Conservation (phyloP, 2,329 filamentous ascomycete species). For the Sodiomyces alkalinus region DNA sequence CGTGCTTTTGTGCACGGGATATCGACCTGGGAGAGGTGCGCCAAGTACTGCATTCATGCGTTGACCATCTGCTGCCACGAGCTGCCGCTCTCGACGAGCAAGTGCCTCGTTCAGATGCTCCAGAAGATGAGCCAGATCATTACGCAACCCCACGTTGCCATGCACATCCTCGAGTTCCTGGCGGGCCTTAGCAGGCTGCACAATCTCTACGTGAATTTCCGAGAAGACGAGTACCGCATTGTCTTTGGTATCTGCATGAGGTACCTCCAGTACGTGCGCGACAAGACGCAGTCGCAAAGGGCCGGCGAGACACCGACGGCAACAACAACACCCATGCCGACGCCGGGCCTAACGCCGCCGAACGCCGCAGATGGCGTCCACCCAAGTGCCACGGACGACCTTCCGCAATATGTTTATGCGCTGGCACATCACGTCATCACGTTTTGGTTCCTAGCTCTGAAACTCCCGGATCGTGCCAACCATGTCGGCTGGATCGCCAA, state of each 20-base stretch:
- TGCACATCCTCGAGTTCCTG: constrained; percentile 94
- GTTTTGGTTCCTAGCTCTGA: constrained; percentile 91
- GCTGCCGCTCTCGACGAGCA: constrained; percentile 73
- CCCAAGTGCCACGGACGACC: constrained; percentile 46
- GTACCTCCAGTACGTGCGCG: constrained; percentile 78
- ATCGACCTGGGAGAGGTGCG: constrained; percentile 68
- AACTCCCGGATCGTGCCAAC: constrained; percentile 65
- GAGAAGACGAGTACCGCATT: constrained; percentile 81
- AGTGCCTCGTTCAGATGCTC: constrained; percentile 70
- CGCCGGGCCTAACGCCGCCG: too few species aligned
- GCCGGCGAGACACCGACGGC: background rate
- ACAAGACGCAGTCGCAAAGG: constrained; percentile 37
- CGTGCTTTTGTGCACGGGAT: constrained; percentile 77
- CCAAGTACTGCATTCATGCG: constrained; percentile 87
- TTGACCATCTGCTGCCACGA: constrained; percentile 92
- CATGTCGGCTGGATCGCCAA: constrained; percentile 85
- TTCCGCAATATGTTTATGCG: constrained; percentile 87
- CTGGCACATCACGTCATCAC: constrained; percentile 90
- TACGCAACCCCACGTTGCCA: constrained; percentile 77
- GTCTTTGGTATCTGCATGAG: constrained; percentile 93
- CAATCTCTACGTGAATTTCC: constrained; percentile 73
- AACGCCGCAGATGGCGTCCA: constrained; percentile 10
- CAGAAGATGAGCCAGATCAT: constrained; percentile 94
- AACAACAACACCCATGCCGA: background rate
- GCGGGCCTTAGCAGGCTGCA: constrained; percentile 74